These are phyloP conservation scores for Alternaria postmessia DNA, from an alignment of 2,329 filamentous ascomycete genomes.

Conservation along the genomic window DNA sequence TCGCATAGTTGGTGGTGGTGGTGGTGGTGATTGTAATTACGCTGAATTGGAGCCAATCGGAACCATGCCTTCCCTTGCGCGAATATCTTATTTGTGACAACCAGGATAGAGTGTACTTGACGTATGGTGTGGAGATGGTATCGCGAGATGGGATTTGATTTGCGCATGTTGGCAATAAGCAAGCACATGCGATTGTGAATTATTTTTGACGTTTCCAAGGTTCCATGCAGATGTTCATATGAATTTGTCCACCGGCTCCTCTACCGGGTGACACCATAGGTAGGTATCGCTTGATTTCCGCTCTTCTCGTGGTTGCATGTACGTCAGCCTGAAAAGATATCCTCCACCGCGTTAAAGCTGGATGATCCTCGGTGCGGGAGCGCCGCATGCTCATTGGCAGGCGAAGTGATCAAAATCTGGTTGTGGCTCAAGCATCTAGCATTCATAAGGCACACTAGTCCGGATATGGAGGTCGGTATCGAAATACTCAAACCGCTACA, in stretches of 20 bases:
- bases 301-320: not conserved
- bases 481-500: not conserved
- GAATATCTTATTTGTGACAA: not conserved
- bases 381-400: constrained; percentile 6
- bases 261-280: not conserved
- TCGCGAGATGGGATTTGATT: constrained; percentile 5
- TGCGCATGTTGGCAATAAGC: constrained; percentile 5
- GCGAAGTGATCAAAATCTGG: not conserved
- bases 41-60: not conserved
- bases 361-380: not conserved
- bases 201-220: not conserved
- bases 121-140: not conserved
- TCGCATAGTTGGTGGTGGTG: not conserved
- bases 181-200: not conserved
- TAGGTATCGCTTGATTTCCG: not conserved
- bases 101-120: constrained; percentile 5
- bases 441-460: not conserved
- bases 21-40: not conserved
- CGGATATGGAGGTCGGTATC: not conserved
- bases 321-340: not conserved
- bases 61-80: not conserved
- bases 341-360: not conserved
- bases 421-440: constrained; percentile 3
- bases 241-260: not conserved
- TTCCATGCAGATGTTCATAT: constrained; percentile 2